Conservation (phyloP, 163 green algal genomes). For the Prototheca wickerhamii region DNA sequence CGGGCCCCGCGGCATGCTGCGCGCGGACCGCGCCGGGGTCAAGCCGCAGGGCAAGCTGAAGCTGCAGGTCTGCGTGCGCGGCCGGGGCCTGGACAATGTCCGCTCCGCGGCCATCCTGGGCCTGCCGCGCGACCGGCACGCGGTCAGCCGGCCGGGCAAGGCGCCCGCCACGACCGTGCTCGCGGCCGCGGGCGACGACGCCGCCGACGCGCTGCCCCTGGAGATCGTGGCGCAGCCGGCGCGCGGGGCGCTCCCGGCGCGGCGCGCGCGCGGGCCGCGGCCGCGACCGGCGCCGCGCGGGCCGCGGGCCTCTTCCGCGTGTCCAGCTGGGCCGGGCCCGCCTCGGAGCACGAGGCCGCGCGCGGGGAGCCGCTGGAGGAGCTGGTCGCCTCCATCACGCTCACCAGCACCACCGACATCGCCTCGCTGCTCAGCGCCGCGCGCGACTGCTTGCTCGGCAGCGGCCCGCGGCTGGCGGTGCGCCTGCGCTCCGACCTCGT, state of each 20-base stretch:
- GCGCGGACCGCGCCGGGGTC: neutral
- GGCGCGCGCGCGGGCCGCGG: too few relatives aligned
- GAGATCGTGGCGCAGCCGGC: neutral
- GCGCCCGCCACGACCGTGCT: neutral
- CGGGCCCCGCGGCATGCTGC: neutral
- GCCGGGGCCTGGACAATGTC: conserved; percentile 18
- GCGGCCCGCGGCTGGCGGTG: neutral
- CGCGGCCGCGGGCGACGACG: too few relatives aligned
- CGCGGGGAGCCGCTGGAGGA: neutral
- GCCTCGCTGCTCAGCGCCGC: neutral
- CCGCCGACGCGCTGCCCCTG: neutral
- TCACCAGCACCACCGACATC: neutral
- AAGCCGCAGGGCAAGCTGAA: conserved; percentile 3
- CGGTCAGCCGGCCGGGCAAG: neutral
- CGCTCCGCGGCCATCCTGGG: neutral
- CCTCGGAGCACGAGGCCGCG: neutral
- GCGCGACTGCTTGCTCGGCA: neutral
- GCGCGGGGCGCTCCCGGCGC: neutral
- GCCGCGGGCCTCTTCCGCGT: too few relatives aligned
- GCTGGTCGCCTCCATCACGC: neutral
- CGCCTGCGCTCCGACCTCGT: neutral
- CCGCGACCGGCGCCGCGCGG: too few relatives aligned
- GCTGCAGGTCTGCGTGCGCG: conserved; percentile 17
- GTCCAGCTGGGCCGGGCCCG: too few relatives aligned
- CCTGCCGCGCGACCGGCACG: neutral